A percentile compares a stretch with the other conserved stretches of the same genome.
These are phyloP conservation scores for Elongisporangium prolatum DNA, from an alignment of 352 stramenopile genomes.

Conservation along the genomic window DNA sequence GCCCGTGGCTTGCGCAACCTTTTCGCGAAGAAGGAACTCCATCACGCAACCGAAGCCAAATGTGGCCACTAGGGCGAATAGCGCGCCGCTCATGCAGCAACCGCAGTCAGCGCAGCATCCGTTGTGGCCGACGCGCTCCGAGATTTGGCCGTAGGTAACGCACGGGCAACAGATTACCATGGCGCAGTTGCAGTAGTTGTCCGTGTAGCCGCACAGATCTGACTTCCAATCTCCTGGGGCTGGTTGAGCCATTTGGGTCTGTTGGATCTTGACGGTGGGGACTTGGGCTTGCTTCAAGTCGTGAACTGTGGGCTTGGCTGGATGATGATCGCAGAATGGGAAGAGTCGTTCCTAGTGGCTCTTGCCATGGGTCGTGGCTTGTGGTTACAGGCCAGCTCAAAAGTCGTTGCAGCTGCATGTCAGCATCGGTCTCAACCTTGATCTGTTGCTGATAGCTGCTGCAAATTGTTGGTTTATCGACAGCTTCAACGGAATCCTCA, in stretches of 20 bases:
- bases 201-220: not conserved
- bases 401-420: too few species aligned
- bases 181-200: not conserved
- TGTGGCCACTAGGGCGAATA: not conserved
- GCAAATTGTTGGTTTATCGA: too few species aligned
- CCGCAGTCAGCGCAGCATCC: not conserved
- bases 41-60: not conserved
- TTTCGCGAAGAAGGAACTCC: not conserved
- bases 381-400: too few species aligned
- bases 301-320: too few species aligned
- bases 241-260: not conserved
- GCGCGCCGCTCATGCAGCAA: not conserved
- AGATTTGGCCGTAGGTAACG: not conserved
- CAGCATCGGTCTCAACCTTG: too few species aligned
- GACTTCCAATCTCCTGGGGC: not conserved
- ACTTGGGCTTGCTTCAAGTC: not conserved
- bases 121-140: not conserved
- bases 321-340: too few species aligned
- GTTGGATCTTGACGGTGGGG: not conserved
- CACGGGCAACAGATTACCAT: not conserved
- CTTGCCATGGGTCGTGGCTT: too few species aligned
- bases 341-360: too few species aligned
- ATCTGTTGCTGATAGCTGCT: too few species aligned
- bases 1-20: not conserved
- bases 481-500: too few species aligned